Percentiles rank a stretch among this genome's conserved stretches.
These are phyloP conservation scores for Leccinum disarticulatum DNA, from an alignment of 768 basidiomycete species.

Conservation along the genomic window DNA sequence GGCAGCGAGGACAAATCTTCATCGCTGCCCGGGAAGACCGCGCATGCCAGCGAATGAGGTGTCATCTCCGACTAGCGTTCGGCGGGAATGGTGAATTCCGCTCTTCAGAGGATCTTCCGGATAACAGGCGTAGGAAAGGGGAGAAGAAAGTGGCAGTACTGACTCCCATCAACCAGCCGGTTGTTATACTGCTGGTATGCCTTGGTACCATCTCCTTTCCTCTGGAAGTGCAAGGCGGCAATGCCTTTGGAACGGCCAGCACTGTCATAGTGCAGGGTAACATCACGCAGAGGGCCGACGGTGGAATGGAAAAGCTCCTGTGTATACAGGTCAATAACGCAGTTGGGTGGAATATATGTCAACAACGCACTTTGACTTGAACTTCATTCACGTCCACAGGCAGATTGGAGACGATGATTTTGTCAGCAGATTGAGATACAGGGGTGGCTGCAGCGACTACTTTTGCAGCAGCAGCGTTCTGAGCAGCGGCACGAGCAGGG, in stretches of 20 bases:
- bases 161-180: conserved; percentile 99
- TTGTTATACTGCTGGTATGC: conserved; percentile 96
- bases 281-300: conserved; percentile 82
- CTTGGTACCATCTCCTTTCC: conserved; percentile 86
- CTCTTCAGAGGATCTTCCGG: conserved; percentile 17
- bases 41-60: too few species aligned
- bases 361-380: conserved; percentile 75
- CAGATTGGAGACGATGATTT: conserved; percentile 95
- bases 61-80: conserved; percentile 19
- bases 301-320: conserved; percentile 93
- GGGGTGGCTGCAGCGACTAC: conserved; percentile 42
- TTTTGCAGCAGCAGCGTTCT: conserved; percentile 41
- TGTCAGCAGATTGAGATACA: conserved; percentile 56
- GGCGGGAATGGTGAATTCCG: conserved; percentile 20
- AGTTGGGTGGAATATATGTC: not conserved
- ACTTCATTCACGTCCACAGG: conserved; percentile 90
- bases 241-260: conserved; percentile 88
- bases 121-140: conserved; percentile 32
- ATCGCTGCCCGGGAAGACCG: conserved; percentile 8
- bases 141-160: conserved; percentile 68
- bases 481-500: conserved; percentile 55
- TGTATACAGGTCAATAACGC: too few species aligned
- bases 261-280: conserved; percentile 82
- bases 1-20: conserved; percentile 31
- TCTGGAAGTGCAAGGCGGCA: conserved; percentile 82